Evolutionary conservation across 176 grass and related monocot species (phyloP), one percentile per base, ranked within the genome.

Genomic region (Phoenix dactylifera): DNA sequence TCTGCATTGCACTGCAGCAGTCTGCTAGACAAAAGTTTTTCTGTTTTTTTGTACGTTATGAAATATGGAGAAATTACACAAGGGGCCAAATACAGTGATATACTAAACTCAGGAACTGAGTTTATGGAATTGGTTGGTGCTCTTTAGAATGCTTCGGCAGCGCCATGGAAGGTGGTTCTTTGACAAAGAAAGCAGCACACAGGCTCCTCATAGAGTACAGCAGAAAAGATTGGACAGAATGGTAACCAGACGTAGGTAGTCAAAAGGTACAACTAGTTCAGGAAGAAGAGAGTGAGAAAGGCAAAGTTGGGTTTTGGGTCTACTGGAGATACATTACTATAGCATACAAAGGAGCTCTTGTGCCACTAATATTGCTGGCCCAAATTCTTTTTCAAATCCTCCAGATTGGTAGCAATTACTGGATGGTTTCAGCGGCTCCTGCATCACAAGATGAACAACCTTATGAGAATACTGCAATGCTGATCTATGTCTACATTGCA

Each of bases 221-320:
- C 74, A 81, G 52, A 67, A 67, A 68, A 64, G 77, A 70, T 20
- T 67, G 50, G 44, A 70, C 58, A 83, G 15, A 74, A 77, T 24
- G 59, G 24, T 24, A 63, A 26, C 61, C 62, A 14, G 83, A 96
- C 10, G 54, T 4, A 7, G n/a, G 51, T 62, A 56, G 56, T 52
- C 66, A 74, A 58, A 77, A 66, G 25, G 90, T 80, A 28, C 83
- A 95, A 65, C 67, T 86, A 7, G 90, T 95, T 53, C 86, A 89
- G 77, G 91, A 83, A 76, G 90, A 95, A 79, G 91, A 95, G 66
- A 87, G 91, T 54, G 91, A 85, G 72, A 82, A 87, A 69, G 91
- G 86, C 68, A 89, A 59, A 58, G 86, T 95, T 35, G 91, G 80
- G 16, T 87, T 90, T 58, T 87, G 74, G 91, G 83, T 95, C 30